Conservation (phyloP, 768 basidiomycete species). For the Lentinula raphanica region DNA sequence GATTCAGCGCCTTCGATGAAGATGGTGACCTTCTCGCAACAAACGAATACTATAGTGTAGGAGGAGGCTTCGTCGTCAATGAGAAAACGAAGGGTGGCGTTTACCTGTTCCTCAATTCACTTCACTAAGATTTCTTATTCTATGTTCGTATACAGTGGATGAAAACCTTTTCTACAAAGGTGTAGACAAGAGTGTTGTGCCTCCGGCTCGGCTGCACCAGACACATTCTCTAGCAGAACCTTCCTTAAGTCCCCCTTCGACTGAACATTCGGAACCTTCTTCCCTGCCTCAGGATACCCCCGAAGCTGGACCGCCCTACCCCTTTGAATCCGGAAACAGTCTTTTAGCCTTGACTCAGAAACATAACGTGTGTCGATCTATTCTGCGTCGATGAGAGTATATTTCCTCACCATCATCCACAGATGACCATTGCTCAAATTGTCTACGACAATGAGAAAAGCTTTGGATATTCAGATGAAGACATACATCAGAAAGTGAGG, state of each 20-base stretch:
- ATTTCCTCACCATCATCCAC: not conserved
- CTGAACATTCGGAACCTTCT: not conserved
- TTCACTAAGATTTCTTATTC: not conserved
- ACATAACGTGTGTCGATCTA: conserved; percentile 62
- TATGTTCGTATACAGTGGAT: conserved; percentile 46
- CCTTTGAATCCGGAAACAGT: conserved; percentile 73
- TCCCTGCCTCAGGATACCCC: not conserved
- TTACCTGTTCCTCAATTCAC: not conserved
- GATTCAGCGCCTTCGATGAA: conserved; percentile 78
- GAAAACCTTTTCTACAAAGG: conserved; percentile 95
- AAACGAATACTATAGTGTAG: conserved; percentile 93
- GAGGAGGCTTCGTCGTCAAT: conserved; percentile 93
- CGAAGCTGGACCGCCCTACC: conserved; percentile 69
- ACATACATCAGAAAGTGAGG: conserved; percentile 67
- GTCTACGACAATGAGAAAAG: conserved; percentile 88
- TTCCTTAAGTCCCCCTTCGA: not conserved
- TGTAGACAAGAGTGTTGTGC: conserved; percentile 76
- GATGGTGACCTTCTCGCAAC: conserved; percentile 87
- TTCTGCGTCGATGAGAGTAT: not conserved
- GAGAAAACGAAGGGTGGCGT: conserved; percentile 82
- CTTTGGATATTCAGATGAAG: conserved; percentile 71
- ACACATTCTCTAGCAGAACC: conserved; percentile 41
- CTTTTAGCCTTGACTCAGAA: conserved; percentile 70
- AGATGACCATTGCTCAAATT: conserved; percentile 93
- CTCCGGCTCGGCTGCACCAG: conserved; percentile 74